A percentile compares a stretch with the other conserved stretches of the same genome.
phyloP scores from a whole-genome alignment of 75 land plant species.

The Sequoia sempervirens region DNA sequence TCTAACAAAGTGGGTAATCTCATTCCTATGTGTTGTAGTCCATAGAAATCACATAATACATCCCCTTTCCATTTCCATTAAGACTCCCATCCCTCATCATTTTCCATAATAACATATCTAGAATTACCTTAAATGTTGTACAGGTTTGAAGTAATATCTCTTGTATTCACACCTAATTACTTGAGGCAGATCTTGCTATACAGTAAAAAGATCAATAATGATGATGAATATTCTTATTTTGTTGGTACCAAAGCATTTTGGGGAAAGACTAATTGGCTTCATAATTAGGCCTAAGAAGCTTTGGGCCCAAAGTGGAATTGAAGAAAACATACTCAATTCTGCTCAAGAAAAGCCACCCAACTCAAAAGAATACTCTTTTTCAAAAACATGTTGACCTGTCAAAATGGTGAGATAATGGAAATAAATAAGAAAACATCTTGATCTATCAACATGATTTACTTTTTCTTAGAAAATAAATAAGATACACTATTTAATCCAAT shows the following conservation, averaged over 20 bases:
- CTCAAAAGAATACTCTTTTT: background rate
- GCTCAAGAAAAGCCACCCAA: background rate
- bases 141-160: too few relatives aligned
- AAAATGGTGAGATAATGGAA: background rate
- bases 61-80: too few relatives aligned
- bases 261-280: constrained; percentile 48
- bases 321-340: background rate
- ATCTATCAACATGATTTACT: constrained; percentile 36
- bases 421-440: constrained; percentile 1
- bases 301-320: constrained; percentile 61
- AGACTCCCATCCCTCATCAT: too few relatives aligned
- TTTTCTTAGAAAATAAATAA: background rate
- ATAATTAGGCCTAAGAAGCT: constrained; percentile 37
- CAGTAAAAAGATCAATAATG: too few relatives aligned
- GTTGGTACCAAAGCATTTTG: constrained; percentile 70
- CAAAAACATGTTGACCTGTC: background rate
- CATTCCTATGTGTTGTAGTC: too few relatives aligned
- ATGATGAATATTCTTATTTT: too few relatives aligned
- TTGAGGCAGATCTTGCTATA: too few relatives aligned
- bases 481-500: background rate
- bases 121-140: too few relatives aligned
- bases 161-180: too few relatives aligned
- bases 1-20: too few relatives aligned
- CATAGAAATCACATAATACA: too few relatives aligned
- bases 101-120: too few relatives aligned